Evolutionary conservation across 345 rosid genomes (phyloP).

Genomic region (Heritiera fomes): DNA sequence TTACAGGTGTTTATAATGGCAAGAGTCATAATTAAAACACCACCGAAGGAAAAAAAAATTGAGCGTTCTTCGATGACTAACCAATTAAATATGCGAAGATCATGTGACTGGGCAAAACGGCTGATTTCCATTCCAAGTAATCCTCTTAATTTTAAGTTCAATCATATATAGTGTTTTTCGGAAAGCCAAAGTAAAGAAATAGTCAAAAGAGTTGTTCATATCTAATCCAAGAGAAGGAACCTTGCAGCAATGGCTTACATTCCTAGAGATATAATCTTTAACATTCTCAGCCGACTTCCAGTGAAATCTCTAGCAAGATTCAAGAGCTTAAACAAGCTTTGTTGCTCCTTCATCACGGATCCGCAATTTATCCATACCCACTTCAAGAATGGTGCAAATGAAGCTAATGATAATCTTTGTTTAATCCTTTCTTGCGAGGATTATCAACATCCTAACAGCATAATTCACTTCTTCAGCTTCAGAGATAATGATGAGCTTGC

Average conservation of each 20-base stretch:
- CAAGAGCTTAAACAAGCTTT: neutral
- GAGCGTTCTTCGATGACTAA: too few relatives aligned
- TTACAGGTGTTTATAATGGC: too few relatives aligned
- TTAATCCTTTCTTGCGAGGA: conserved; percentile 4
- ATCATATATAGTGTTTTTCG: too few relatives aligned
- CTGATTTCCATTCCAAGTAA: too few relatives aligned
- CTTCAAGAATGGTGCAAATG: neutral
- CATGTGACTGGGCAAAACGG: too few relatives aligned
- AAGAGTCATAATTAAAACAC: too few relatives aligned
- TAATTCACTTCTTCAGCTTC: conserved; percentile 4
- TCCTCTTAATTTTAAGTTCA: too few relatives aligned
- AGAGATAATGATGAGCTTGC: neutral
- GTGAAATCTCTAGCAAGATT: conserved; percentile 20
- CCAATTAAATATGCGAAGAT: too few relatives aligned
- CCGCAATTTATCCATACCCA: conserved; percentile 19
- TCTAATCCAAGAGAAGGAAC: neutral
- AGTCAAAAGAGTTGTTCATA: neutral
- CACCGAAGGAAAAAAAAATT: too few relatives aligned
- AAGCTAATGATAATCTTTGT: neutral
- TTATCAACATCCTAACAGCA: neutral
- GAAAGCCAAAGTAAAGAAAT: too few relatives aligned
- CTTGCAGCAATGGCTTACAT: neutral
- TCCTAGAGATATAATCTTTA: conserved; percentile 11
- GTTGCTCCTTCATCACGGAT: neutral
- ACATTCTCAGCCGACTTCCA: conserved; percentile 12